Percentiles rank a stretch among this genome's conserved stretches.
Conservation (phyloP, 1,139 yeast species). For the Blastobotrys elegans region DNA sequence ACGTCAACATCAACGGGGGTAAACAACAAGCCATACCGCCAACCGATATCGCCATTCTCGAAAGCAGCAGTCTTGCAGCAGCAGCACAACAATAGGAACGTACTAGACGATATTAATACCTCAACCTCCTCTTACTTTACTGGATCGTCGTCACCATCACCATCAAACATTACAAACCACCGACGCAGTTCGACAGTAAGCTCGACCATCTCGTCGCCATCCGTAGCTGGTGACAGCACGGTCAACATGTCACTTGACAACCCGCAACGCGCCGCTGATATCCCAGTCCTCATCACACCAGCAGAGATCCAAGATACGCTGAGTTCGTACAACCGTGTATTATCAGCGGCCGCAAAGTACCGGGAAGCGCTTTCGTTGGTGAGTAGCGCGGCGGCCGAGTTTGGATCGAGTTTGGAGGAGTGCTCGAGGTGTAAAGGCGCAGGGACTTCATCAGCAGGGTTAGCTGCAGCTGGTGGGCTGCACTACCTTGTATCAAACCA, state of each 20-base stretch:
- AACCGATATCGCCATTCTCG: slow-evolving; percentile 1
- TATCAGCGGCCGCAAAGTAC: slow-evolving; percentile 50
- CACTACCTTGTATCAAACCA: slow-evolving; percentile 76
- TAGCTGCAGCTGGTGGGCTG: slow-evolving; percentile 70
- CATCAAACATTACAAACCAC: neutral
- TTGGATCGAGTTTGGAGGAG: slow-evolving; percentile 68
- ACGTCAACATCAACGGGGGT: neutral
- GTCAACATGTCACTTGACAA: slow-evolving; percentile 1
- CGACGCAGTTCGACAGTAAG: neutral
- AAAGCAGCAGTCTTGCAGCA: neutral
- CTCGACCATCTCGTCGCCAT: slow-evolving; percentile 1
- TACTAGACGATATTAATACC: too few relatives aligned
- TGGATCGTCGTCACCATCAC: neutral
- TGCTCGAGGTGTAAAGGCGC: slow-evolving; percentile 67
- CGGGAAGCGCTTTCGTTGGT: slow-evolving; percentile 46
- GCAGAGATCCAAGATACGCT: slow-evolving; percentile 51
- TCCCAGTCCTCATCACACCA: slow-evolving; percentile 52
- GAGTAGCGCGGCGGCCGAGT: slow-evolving; percentile 62
- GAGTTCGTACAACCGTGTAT: slow-evolving; percentile 43
- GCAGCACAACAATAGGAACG: too few relatives aligned
- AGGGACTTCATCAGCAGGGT: slow-evolving; percentile 58
- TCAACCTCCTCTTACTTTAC: neutral
- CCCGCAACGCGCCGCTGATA: neutral
- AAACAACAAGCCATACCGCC: neutral
- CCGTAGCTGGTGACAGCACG: slow-evolving; percentile 2